Conservation (phyloP, 208 protist genomes). For the Leishmania major region DNA sequence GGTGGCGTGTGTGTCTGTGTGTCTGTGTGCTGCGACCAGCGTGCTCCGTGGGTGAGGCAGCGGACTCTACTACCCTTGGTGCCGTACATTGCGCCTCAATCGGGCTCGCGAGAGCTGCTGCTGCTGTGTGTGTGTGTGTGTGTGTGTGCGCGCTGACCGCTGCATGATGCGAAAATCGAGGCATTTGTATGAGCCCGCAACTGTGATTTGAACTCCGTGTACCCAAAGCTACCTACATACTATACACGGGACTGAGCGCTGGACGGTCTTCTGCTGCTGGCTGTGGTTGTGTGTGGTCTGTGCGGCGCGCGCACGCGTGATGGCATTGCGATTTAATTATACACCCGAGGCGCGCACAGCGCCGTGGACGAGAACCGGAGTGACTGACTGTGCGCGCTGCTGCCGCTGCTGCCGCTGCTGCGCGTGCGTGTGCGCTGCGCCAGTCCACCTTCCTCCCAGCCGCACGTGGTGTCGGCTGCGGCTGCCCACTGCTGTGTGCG, state of each 20-base stretch:
- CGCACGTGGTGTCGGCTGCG: slow-evolving; percentile 6
- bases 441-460: slow-evolving; percentile 11
- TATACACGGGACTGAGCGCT: slow-evolving; percentile 21
- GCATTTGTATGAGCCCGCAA: too few species aligned
- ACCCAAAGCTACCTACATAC: slow-evolving; percentile 24
- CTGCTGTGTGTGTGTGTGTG: too few species aligned
- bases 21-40: neutral
- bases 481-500: too few species aligned
- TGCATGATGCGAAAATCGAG: too few species aligned
- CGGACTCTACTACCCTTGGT: slow-evolving; percentile 21
- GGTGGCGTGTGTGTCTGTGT: neutral
- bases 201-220: slow-evolving; percentile 5
- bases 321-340: slow-evolving; percentile 17
- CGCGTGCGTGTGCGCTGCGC: neutral
- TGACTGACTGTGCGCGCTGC: slow-evolving; percentile 7
- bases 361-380: neutral
- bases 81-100: neutral
- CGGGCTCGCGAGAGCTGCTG: too few species aligned
- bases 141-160: too few species aligned
- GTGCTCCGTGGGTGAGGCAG: slow-evolving; percentile 20
- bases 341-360: slow-evolving; percentile 12
- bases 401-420: neutral
- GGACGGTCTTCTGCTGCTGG: slow-evolving; percentile 7
- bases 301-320: slow-evolving; percentile 1
- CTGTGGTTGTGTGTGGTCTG: neutral